Percentiles rank a stretch among this genome's conserved stretches.
These are phyloP conservation scores for Neurospora discreta DNA, from an alignment of 495 filamentous ascomycete species.

Conservation along the genomic window DNA sequence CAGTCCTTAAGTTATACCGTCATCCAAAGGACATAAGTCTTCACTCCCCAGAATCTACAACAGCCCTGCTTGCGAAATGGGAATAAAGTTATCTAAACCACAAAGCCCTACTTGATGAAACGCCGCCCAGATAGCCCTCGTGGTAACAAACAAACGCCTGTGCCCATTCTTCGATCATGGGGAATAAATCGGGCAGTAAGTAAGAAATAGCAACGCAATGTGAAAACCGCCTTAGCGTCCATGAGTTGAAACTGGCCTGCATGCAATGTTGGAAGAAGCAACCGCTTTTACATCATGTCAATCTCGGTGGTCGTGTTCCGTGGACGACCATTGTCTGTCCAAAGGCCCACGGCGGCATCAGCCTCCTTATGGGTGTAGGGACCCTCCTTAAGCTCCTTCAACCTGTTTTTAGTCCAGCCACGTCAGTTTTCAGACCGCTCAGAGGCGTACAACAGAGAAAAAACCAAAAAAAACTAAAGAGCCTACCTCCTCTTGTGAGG, in stretches of 20 bases:
- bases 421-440: background rate
- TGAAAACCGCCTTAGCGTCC: background rate
- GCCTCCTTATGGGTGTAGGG: conserved; percentile 4
- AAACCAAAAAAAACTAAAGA: background rate
- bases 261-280: background rate
- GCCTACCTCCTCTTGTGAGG: conserved; percentile 80
- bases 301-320: background rate
- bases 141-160: background rate
- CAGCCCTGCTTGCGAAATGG: background rate
- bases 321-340: conserved; percentile 1
- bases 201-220: background rate
- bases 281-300: background rate
- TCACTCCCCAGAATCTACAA: background rate
- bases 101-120: background rate
- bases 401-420: background rate
- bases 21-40: background rate
- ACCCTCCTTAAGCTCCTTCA: conserved; percentile 2
- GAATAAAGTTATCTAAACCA: background rate
- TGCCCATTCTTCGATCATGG: background rate
- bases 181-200: background rate
- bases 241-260: background rate
- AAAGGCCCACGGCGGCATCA: background rate
- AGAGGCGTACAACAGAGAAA: background rate
- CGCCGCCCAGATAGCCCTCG: background rate
- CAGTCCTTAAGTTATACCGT: background rate